Evolutionary conservation across 306 rosid genomes (phyloP).

Genomic region (Vigna reflexopilosa): DNA sequence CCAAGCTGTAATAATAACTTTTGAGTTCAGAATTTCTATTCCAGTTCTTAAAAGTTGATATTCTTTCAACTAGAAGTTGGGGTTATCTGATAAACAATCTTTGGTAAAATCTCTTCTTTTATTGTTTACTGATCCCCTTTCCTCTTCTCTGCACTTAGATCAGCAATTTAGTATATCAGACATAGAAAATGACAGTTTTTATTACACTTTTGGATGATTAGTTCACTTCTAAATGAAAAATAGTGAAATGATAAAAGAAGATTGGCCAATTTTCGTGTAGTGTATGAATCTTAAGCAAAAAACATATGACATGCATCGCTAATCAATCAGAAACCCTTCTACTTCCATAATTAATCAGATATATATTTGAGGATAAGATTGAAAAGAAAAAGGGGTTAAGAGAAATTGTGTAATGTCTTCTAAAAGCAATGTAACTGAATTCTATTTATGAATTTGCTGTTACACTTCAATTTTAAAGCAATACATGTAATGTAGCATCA

Average conservation of each 20-base stretch:
- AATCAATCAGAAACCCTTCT: not conserved
- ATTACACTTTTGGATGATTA: not conserved
- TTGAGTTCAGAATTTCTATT: slow-evolving; percentile 6
- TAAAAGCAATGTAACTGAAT: too few species aligned
- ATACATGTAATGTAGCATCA: slow-evolving; percentile 74
- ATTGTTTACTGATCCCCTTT: not conserved
- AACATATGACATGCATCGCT: not conserved
- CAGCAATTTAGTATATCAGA: not conserved
- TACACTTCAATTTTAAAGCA: not conserved
- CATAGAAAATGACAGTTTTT: not conserved
- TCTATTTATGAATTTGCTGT: not conserved
- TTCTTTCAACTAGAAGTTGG: not conserved
- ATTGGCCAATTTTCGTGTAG: not conserved
- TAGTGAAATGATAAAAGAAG: not conserved
- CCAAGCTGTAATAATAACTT: not conserved
- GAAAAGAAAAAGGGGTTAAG: not conserved
- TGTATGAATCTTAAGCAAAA: not conserved
- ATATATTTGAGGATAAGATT: too few species aligned
- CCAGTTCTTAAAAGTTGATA: not conserved
- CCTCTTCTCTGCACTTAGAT: not conserved
- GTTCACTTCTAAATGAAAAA: not conserved
- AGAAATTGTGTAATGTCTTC: not conserved
- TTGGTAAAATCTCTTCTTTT: not conserved
- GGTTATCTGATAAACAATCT: not conserved
- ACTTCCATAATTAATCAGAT: not conserved